These are phyloP conservation scores for Boletus rubroflammeus DNA, from an alignment of 768 basidiomycete species.

Conservation along the genomic window DNA sequence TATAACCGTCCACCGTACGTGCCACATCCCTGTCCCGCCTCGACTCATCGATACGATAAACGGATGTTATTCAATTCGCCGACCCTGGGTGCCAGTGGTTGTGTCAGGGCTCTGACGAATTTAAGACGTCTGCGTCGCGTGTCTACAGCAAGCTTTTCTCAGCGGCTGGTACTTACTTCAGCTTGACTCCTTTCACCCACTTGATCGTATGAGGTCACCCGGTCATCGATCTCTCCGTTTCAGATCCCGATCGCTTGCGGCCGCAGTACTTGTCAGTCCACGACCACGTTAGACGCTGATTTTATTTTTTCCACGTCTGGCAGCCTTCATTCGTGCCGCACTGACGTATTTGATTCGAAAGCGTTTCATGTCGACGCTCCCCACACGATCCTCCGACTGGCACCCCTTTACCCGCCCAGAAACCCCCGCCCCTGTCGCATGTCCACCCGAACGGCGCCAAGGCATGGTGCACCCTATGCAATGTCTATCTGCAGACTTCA, in stretches of 20 bases:
- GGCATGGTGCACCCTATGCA: neutral
- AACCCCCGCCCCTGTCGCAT: conserved; percentile 3
- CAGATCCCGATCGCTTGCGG: conserved; percentile 11
- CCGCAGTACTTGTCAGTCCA: conserved; percentile 5
- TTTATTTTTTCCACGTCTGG: conserved; percentile 1
- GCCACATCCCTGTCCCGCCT: neutral
- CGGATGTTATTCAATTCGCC: conserved; percentile 16
- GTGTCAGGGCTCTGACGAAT: conserved; percentile 2
- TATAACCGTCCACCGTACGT: conserved; percentile 1
- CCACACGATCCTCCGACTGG: conserved; percentile 18
- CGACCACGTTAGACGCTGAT: conserved; percentile 8
- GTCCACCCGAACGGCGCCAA: neutral
- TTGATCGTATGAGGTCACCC: conserved; percentile 5
- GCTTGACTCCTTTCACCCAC: neutral
- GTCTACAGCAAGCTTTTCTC: neutral
- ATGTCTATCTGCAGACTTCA: neutral
- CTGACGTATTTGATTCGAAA: conserved; percentile 19
- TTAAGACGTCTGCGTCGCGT: neutral
- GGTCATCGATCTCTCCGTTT: conserved; percentile 3
- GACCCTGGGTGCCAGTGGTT: conserved; percentile 13
- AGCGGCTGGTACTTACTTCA: neutral
- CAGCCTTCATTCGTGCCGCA: conserved; percentile 6
- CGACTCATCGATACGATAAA: conserved; percentile 3
- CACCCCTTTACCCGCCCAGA: conserved; percentile 21
- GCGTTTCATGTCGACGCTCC: conserved; percentile 26